Conservation (phyloP, 768 basidiomycete species). For the Collybiopsis confluens region DNA sequence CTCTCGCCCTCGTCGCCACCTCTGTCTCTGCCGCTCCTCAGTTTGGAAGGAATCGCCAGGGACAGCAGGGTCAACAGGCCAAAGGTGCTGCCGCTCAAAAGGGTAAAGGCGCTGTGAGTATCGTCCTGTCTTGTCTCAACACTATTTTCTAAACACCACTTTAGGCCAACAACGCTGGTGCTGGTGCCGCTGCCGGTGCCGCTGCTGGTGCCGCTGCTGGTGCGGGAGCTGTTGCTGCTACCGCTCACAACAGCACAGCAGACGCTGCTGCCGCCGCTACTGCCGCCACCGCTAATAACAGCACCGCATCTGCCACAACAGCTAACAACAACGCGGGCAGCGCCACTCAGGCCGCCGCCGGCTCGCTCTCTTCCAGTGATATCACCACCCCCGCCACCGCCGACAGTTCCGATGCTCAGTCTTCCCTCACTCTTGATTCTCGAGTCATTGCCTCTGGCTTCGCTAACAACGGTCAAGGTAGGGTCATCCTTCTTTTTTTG, state of each 20-base stretch:
- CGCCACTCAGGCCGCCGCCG: neutral
- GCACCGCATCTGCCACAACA: neutral
- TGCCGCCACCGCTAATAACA: slow-evolving; percentile 1
- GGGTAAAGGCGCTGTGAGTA: neutral
- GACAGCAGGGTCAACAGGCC: slow-evolving; percentile 7
- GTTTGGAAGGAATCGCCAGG: no score
- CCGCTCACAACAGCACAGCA: neutral
- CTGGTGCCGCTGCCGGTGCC: neutral
- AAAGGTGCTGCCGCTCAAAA: slow-evolving; percentile 2
- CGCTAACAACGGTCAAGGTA: slow-evolving; percentile 44
- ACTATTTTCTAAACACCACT: neutral
- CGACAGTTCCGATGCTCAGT: slow-evolving; percentile 6
- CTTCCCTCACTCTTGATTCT: slow-evolving; percentile 39
- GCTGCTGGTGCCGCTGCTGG: neutral
- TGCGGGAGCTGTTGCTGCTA: slow-evolving; percentile 2
- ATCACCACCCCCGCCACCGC: slow-evolving; percentile 1
- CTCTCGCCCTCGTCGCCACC: slow-evolving; percentile 18
- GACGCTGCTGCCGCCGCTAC: neutral
- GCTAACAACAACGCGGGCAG: neutral
- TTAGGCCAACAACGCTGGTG: slow-evolving; percentile 2
- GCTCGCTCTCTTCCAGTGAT: neutral
- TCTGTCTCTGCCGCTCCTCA: slow-evolving; percentile 17
- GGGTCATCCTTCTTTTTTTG: slow-evolving; percentile 3
- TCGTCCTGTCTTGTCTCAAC: neutral
- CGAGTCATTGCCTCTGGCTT: slow-evolving; percentile 45